phyloP scores from a whole-genome alignment of 2,329 filamentous ascomycete species.

The Alternaria alternata region DNA sequence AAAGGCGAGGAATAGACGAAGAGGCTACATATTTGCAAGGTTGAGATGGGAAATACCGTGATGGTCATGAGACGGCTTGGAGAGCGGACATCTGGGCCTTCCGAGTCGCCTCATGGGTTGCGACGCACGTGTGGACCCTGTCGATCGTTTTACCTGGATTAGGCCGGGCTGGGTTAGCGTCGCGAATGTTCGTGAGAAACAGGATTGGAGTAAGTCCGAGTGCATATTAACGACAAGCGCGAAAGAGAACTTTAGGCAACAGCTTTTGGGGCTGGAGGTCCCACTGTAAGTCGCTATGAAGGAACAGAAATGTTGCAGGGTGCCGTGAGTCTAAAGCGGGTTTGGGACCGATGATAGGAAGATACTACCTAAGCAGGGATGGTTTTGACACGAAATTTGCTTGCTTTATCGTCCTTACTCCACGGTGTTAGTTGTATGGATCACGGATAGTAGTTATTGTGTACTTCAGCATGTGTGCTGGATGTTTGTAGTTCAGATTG shows the following conservation, averaged over 20 bases:
- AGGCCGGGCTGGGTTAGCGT: neutral
- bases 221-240: neutral
- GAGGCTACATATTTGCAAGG: constrained; percentile 9
- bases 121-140: constrained; percentile 2
- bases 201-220: neutral
- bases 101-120: constrained; percentile 1
- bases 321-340: too few relatives aligned
- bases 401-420: too few relatives aligned
- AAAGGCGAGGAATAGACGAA: neutral
- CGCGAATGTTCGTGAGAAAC: neutral
- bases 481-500: neutral
- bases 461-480: neutral
- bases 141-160: neutral
- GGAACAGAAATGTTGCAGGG: too few relatives aligned
- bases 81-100: constrained; percentile 13
- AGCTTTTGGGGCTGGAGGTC: neutral
- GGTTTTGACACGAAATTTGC: too few relatives aligned
- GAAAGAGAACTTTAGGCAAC: neutral
- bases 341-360: too few relatives aligned
- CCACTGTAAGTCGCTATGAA: neutral
- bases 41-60: constrained; percentile 7
- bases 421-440: too few relatives aligned
- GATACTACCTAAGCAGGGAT: too few relatives aligned
- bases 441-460: neutral
- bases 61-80: constrained; percentile 25